Base-by-base conservation (phyloP, 1,139 yeast genomes). In the Arxiozyma heterogenica region DNA sequence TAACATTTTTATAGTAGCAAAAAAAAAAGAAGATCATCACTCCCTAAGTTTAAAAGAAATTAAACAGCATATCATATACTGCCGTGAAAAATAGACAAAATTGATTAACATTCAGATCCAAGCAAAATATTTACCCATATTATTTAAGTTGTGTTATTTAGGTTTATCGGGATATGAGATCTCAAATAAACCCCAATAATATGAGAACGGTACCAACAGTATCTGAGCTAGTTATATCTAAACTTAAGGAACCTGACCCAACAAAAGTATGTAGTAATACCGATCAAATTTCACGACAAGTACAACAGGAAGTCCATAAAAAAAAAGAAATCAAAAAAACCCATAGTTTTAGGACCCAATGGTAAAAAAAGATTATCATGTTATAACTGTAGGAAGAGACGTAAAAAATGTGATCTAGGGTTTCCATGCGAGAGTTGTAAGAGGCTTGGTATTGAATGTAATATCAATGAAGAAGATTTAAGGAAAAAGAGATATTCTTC, bases 401-500 rank as follows among this genome's bases (percentile, higher is more conserved):
- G 72, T 34, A 79, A 80, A 58, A 79, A 78, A 63, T 81, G 86
- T 63, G 76, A 78, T 60, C 69, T 73, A 53, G 74, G 72, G 11
- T 67, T 64, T 52, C 85, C 85, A 0, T 81, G 86, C 60, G 68
- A 74, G 25, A 73, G 73, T 51, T 81, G 86, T 64, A 64, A 66
- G 23, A 74, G 73, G 55, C 70, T 75, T 7, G 71, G 73, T 3
- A 70, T 75, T 17, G 78, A 75, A 49, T 81, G 86, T 63, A 70
- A 78, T 30, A 74, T 74, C 48, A 73, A 77, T n/a, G 73, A 74
- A 9, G 72, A 72, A 54, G 86, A 81, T 62, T 70, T 77, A 71
- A 67, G 86, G 49, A 80, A 79, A 61, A 77, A 75, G 57, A 68
- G 84, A 52, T 80, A 80, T 5, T 73, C 79, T 0, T 77, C 75